Evolutionary conservation across 371 early-diverging fungal species (phyloP), one percentile per base, ranked within the genome.

Genomic region (Apophysomyces variabilis): DNA sequence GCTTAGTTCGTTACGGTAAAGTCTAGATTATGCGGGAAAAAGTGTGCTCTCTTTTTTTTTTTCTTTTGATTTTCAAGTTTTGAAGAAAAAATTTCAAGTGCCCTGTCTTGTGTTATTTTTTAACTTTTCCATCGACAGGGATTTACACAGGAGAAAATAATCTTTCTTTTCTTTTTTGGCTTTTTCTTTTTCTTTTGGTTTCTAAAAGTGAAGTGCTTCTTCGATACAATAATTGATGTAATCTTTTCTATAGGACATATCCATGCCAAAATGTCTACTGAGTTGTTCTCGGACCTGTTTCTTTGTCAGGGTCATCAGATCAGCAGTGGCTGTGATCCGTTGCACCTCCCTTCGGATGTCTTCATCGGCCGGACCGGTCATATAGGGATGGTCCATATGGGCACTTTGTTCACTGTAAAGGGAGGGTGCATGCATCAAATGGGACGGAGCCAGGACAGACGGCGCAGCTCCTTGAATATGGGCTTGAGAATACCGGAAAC

Each of bases 241-340:
- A 90, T 92, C 77, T 73, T 93, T 94, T 72, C 86, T 82, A 9
- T 83, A 74, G 9, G 83, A 80, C 83, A 98, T 79, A 64, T 96
- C 96, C 13, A 92, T 73, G 4, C 92, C 92, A 77, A 92, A 95
- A 39, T 87, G 74, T 39, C 74, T 62, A 36, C 88, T 80, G 50
- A 98, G 76, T 66, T 93, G 89, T 64, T 95, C 93, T 7, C 98
- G 75, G 36, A 98, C 93, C 70, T 90, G 90, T 72, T 93, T 93
- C 77, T 94, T 94, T 38, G 95, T 92, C 66, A 93, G 82, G 26
- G 85, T 78, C 87, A 90, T 91, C 38, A 93, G 73, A 66, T 94
- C 88, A n/a, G 93, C 88, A 3, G 87, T 86, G 16, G 86, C 64
- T 12, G 96, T 80, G 39, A 96, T 91, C 21, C 85, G 81, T 35